Percentiles rank a stretch among this genome's conserved stretches.
These are phyloP conservation scores for Pyrenophora graminea DNA, from an alignment of 2,329 filamentous ascomycete genomes.

Conservation along the genomic window DNA sequence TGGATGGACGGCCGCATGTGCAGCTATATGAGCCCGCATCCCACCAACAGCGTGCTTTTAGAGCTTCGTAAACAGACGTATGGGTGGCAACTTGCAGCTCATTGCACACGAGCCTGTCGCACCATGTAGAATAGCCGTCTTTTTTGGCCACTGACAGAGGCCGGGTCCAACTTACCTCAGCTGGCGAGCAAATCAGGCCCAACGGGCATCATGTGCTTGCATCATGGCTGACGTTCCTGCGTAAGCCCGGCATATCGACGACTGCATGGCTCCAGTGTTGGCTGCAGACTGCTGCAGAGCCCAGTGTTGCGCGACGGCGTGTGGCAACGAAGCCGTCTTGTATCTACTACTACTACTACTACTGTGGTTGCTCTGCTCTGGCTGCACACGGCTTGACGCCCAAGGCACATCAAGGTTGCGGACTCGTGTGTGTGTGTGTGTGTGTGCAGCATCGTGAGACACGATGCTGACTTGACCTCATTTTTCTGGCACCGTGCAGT, in stretches of 20 bases:
- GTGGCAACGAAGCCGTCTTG: conserved; percentile 19
- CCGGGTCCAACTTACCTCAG: conserved; percentile 24
- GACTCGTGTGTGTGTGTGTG: conserved; percentile 7
- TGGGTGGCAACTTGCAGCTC: conserved; percentile 32
- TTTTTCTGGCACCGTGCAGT: conserved; percentile 19
- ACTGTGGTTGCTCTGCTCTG: no score
- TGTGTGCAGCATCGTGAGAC: conserved; percentile 10
- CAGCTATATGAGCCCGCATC: conserved; percentile 21
- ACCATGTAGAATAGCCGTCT: conserved; percentile 37
- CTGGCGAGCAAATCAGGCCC: conserved; percentile 40
- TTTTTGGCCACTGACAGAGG: conserved; percentile 31
- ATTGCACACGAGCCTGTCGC: conserved; percentile 33
- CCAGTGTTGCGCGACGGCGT: conserved; percentile 23
- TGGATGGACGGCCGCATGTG: conserved; percentile 16
- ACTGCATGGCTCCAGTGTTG: not conserved
- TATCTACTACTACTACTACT: not conserved
- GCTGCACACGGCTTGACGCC: not conserved
- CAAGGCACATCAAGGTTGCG: conserved; percentile 9
- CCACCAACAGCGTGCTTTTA: conserved; percentile 26
- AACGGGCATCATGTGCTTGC: conserved; percentile 25
- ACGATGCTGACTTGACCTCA: conserved; percentile 10
- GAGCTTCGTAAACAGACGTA: conserved; percentile 24
- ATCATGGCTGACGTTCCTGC: conserved; percentile 39
- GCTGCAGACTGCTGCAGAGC: not conserved
- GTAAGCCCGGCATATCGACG: conserved; percentile 27